phyloP scores from a whole-genome alignment of 345 rosid genomes.

The sweet orange (Citrus sinensis) region DNA sequence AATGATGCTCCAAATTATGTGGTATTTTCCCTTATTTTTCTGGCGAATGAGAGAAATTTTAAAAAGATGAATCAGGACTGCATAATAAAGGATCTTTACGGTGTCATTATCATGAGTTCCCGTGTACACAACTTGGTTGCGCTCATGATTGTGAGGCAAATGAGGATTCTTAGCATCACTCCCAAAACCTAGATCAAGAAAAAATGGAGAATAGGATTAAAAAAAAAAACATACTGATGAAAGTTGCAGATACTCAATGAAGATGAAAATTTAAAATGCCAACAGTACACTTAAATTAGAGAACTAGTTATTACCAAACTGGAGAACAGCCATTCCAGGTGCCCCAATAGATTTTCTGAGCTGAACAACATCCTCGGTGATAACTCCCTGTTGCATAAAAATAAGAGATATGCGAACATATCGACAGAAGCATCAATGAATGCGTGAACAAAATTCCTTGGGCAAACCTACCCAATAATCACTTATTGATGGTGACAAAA shows the following conservation, averaged over 20 bases:
- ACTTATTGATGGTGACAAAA: neutral
- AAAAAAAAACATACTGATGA: conserved; percentile 1
- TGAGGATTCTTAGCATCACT: conserved; percentile 81
- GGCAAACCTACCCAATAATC: neutral
- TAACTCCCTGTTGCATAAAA: conserved; percentile 65
- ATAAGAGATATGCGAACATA: neutral
- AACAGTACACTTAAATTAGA: neutral
- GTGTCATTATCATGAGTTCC: conserved; percentile 99
- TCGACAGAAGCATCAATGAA: neutral
- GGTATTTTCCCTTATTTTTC: neutral
- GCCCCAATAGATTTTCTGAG: conserved; percentile 87
- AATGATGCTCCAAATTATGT: neutral
- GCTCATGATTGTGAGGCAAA: conserved; percentile 90
- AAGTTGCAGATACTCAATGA: conserved; percentile 1
- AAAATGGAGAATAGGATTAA: neutral
- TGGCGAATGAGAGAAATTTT: neutral
- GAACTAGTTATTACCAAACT: conserved; percentile 59
- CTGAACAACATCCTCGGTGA: conserved; percentile 84
- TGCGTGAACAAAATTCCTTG: neutral
- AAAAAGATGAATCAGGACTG: neutral
- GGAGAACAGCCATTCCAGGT: conserved; percentile 99
- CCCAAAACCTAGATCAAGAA: conserved; percentile 65
- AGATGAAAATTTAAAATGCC: neutral
- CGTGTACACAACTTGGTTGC: conserved; percentile 90
- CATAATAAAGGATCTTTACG: conserved; percentile 32